Evolutionary conservation across 805 yeast species (phyloP).

Genomic region (Metschnikowia lochheadii): DNA sequence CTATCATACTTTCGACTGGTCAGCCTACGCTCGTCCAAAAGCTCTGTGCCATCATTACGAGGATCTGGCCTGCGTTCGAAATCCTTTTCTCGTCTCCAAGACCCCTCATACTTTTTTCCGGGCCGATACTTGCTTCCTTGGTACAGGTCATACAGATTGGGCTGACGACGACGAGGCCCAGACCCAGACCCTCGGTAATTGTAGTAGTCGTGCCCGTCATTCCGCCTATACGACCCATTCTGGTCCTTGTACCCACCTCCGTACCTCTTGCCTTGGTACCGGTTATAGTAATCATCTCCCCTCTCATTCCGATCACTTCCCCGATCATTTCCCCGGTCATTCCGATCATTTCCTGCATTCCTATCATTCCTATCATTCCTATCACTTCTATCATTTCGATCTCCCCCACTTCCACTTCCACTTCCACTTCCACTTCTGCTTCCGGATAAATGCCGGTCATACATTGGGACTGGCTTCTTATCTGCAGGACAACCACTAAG

Average conservation of each 20-base stretch:
- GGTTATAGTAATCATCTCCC: slow-evolving; percentile 5
- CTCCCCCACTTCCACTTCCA: neutral
- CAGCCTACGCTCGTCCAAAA: slow-evolving; percentile 10
- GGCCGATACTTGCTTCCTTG: slow-evolving; percentile 17
- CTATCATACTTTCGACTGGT: slow-evolving; percentile 8
- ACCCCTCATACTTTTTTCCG: neutral
- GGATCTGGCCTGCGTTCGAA: neutral
- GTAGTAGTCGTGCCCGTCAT: slow-evolving; percentile 12
- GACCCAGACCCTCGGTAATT: slow-evolving; percentile 9
- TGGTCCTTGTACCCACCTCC: slow-evolving; percentile 2
- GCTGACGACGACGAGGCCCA: slow-evolving; percentile 4
- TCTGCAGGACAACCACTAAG: too few relatives aligned
- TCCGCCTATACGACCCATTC: slow-evolving; percentile 4
- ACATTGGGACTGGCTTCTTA: neutral
- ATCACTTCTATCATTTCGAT: slow-evolving; percentile 5
- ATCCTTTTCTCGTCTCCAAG: slow-evolving; percentile 3
- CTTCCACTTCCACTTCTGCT: neutral
- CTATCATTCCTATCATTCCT: slow-evolving; percentile 2
- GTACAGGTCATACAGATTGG: slow-evolving; percentile 9
- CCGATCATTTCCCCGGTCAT: neutral
- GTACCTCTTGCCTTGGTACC: slow-evolving; percentile 8
- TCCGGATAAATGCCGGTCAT: neutral
- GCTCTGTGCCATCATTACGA: neutral
- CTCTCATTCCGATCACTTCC: slow-evolving; percentile 2
- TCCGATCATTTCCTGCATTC: neutral